These are phyloP conservation scores for Endogone sp. DNA, from an alignment of 192 early-diverging fungal species.

Conservation along the genomic window DNA sequence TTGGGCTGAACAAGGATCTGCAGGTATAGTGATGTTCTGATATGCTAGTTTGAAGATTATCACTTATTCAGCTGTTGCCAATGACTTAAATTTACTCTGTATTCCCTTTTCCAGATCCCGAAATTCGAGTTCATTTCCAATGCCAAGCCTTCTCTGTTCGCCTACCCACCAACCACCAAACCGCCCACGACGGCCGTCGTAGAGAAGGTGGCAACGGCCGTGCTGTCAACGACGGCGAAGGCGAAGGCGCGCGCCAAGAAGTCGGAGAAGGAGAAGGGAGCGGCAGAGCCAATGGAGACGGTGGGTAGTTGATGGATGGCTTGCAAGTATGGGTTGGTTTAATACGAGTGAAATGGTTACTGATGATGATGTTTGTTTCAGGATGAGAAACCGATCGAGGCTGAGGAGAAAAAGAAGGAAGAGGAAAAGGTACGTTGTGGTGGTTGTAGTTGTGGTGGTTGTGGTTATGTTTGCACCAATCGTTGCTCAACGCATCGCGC, in stretches of 20 bases:
- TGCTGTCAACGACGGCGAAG: conserved; percentile 94
- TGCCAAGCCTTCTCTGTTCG: conserved; percentile 84
- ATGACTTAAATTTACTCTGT: not conserved
- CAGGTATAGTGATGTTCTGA: conserved; percentile 32
- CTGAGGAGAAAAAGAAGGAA: conserved; percentile 50
- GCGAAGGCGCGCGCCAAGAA: conserved; percentile 83
- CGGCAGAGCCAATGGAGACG: conserved; percentile 39
- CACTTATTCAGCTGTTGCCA: no score
- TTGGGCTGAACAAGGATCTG: conserved; percentile 90
- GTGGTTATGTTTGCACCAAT: not conserved
- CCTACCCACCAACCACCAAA: conserved; percentile 88
- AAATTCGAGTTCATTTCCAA: conserved; percentile 84
- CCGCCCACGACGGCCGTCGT: conserved; percentile 72
- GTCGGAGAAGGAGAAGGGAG: conserved; percentile 68
- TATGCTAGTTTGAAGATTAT: not conserved
- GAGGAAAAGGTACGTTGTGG: conserved; percentile 49
- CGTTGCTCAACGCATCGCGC: not conserved
- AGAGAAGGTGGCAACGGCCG: conserved; percentile 92
- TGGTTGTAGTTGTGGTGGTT: not conserved
- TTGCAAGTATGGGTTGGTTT: not conserved
- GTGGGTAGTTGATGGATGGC: conserved; percentile 15
- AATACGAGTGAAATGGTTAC: not conserved
- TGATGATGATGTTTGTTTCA: not conserved
- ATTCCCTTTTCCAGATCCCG: conserved; percentile 55
- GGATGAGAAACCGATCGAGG: conserved; percentile 47